Conservation (phyloP, 495 filamentous ascomycete species). For the Penicillium crystallinum region DNA sequence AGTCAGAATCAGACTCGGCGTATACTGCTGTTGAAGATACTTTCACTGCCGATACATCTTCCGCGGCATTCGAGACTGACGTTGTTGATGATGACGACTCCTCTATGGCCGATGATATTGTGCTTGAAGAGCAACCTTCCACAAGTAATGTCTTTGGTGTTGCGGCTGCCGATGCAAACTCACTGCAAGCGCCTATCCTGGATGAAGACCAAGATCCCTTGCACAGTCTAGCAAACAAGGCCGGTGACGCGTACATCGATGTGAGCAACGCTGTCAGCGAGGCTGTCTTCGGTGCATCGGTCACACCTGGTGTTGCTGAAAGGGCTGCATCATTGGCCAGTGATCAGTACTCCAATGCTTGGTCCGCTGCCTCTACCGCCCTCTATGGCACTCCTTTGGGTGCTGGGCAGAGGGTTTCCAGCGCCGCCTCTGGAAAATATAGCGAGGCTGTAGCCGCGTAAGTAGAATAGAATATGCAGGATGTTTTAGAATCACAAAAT, state of each 20-base stretch:
- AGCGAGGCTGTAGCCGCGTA: slow-evolving; percentile 56
- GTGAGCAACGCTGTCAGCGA: slow-evolving; percentile 40
- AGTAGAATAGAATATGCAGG: slow-evolving; percentile 19
- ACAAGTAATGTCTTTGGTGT: slow-evolving; percentile 17
- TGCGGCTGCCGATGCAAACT: slow-evolving; percentile 18
- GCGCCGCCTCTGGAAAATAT: slow-evolving; percentile 53
- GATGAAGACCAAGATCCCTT: slow-evolving; percentile 45
- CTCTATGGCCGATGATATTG: slow-evolving; percentile 20
- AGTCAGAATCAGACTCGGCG: neutral
- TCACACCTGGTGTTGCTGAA: slow-evolving; percentile 39
- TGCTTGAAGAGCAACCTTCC: slow-evolving; percentile 16
- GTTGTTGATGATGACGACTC: neutral
- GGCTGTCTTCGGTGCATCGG: slow-evolving; percentile 41
- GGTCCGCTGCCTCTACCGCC: slow-evolving; percentile 52
- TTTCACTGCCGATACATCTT: neutral
- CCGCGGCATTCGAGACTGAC: neutral
- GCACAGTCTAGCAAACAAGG: slow-evolving; percentile 47
- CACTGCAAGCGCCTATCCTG: slow-evolving; percentile 31
- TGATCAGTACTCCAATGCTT: slow-evolving; percentile 52
- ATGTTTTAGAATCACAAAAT: neutral
- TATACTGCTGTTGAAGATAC: slow-evolving; percentile 5
- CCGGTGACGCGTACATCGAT: slow-evolving; percentile 46
- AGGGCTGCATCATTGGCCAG: slow-evolving; percentile 44
- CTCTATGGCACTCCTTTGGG: slow-evolving; percentile 53
- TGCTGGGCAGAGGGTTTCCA: slow-evolving; percentile 44